Percentiles rank a stretch among this genome's conserved stretches.
phyloP scores from a whole-genome alignment of 371 early-diverging fungal genomes.

The Circinella umbellata region DNA sequence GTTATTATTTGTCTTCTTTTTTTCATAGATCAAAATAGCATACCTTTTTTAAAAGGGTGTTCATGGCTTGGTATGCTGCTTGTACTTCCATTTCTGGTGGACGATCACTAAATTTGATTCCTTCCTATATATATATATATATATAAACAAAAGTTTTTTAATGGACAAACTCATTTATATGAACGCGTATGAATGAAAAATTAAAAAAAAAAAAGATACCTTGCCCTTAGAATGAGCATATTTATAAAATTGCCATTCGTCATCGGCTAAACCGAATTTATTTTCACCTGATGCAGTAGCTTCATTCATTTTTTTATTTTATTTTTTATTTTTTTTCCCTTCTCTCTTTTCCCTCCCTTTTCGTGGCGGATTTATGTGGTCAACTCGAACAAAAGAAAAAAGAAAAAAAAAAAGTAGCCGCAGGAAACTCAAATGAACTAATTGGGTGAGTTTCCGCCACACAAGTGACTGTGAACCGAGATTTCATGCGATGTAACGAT shows the following conservation, averaged over 20 bases:
- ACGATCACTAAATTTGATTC: slow-evolving; percentile 48
- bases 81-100: slow-evolving; percentile 47
- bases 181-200: too few relatives aligned
- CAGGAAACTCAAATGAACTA: too few relatives aligned
- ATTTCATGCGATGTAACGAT: too few relatives aligned
- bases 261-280: slow-evolving; percentile 18
- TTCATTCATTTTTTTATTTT: background rate
- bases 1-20: too few relatives aligned
- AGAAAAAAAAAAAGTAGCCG: too few relatives aligned
- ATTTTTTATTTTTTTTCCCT: background rate
- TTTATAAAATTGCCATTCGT: slow-evolving; percentile 25
- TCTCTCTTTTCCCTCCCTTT: background rate
- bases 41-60: slow-evolving; percentile 57
- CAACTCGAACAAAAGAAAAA: too few relatives aligned
- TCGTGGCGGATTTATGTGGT: too few relatives aligned
- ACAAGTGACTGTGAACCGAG: too few relatives aligned
- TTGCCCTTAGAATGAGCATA: slow-evolving; percentile 16
- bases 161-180: background rate
- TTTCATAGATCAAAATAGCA: background rate
- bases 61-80: slow-evolving; percentile 54
- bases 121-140: slow-evolving; percentile 19
- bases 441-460: too few relatives aligned
- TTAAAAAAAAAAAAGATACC: background rate
- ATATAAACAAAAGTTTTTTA: slow-evolving; percentile 15
- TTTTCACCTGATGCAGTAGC: slow-evolving; percentile 30